Conservation (phyloP, 2,329 filamentous ascomycete genomes). For the Sporothrix schenckii region DNA sequence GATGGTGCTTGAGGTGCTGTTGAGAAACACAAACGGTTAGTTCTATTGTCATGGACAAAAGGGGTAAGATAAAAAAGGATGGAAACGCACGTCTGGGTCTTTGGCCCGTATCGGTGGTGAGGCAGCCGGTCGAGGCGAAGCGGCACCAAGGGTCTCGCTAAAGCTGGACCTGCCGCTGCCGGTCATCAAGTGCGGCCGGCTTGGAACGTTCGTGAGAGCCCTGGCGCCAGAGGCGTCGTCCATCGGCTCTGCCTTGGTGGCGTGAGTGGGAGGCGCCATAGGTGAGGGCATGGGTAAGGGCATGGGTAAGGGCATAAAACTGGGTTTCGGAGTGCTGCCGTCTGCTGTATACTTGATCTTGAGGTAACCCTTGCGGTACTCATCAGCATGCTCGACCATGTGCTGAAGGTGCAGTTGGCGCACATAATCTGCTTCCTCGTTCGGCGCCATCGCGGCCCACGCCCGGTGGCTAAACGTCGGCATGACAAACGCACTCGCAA, state of each 20-base stretch:
- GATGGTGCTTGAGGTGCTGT: conserved; percentile 29
- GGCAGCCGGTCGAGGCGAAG: not conserved
- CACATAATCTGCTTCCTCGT: not conserved
- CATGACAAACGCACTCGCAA: conserved; percentile 1
- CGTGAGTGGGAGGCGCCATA: not conserved
- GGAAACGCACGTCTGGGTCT: not conserved
- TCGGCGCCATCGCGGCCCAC: not conserved
- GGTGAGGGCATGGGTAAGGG: not conserved
- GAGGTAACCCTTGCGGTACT: not conserved
- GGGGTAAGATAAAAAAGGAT: not conserved
- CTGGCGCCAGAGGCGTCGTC: not conserved
- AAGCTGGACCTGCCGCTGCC: not conserved
- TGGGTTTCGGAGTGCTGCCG: not conserved
- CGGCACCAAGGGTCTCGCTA: not conserved
- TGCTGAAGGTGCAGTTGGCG: not conserved
- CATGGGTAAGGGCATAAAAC: not conserved
- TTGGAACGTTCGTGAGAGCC: not conserved
- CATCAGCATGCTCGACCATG: not conserved
- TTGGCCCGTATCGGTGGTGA: not conserved
- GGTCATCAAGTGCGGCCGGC: not conserved
- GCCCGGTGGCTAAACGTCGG: not conserved
- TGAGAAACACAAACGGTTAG: not conserved
- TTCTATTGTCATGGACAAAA: not conserved
- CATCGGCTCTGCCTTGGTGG: not conserved
- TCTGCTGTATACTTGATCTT: not conserved